Conservation (phyloP, 106 monocot genomes). For the Dioscorea alata region DNA sequence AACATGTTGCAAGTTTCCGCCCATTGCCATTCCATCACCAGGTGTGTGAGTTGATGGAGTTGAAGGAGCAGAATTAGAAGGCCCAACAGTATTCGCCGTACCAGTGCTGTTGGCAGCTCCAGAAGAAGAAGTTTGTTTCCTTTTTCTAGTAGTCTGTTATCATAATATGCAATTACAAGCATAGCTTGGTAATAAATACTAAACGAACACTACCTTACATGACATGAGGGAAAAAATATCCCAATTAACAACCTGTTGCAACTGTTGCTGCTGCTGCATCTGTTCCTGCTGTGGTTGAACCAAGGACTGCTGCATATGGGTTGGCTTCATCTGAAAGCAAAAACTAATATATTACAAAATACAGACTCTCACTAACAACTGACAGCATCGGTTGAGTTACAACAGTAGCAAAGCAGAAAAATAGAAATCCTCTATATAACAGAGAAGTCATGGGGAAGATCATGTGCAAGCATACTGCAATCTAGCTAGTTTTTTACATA, state of each 20-base stretch:
- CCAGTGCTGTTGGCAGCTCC: constrained; percentile 92
- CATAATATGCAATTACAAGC: too few species aligned
- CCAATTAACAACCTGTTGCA: constrained; percentile 17
- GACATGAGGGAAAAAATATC: too few species aligned
- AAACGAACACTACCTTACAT: too few species aligned
- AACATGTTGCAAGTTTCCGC: constrained; percentile 38
- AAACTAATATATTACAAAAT: too few species aligned
- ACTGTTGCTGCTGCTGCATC: constrained; percentile 68
- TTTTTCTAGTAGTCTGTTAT: constrained; percentile 57
- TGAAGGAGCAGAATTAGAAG: constrained; percentile 87
- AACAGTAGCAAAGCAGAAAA: too few species aligned
- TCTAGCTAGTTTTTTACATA: too few species aligned
- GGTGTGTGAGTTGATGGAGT: constrained; percentile 92
- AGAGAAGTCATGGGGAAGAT: too few species aligned
- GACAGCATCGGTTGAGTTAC: too few species aligned
- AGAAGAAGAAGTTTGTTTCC: constrained; percentile 80
- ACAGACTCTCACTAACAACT: too few species aligned
- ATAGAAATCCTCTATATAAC: too few species aligned
- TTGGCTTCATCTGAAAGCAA: constrained; percentile 25
- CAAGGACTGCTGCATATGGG: constrained; percentile 77
- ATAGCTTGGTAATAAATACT: too few species aligned
- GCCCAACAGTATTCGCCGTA: constrained; percentile 86
- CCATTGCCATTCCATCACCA: constrained; percentile 78
- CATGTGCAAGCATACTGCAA: too few species aligned
- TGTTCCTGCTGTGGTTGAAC: constrained; percentile 70